Conservation (phyloP, 768 basidiomycete genomes). For the Polyporus arcularius region DNA sequence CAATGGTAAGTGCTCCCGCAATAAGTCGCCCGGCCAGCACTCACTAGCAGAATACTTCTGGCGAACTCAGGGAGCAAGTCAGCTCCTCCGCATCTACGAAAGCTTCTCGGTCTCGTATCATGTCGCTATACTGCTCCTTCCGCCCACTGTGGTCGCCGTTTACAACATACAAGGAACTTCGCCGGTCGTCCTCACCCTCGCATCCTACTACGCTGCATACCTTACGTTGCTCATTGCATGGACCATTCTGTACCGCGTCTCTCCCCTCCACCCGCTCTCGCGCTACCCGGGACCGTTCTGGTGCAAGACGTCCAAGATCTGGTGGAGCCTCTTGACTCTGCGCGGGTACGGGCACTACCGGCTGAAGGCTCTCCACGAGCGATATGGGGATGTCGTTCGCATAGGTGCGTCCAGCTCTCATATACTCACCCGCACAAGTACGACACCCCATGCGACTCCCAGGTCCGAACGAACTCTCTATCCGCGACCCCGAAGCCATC, state of each 20-base stretch:
- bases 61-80: too few relatives aligned
- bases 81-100: too few relatives aligned
- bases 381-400: constrained; percentile 39
- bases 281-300: constrained; percentile 26
- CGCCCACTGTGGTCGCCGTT: too few relatives aligned
- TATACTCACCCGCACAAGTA: too few relatives aligned
- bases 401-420: constrained; percentile 28
- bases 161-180: too few relatives aligned
- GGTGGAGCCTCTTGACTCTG: constrained; percentile 21
- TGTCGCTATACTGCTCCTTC: too few relatives aligned
- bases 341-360: constrained; percentile 32
- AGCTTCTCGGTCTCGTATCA: too few relatives aligned
- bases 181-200: too few relatives aligned
- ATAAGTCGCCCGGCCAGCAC: too few relatives aligned
- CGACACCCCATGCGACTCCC: too few relatives aligned
- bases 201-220: not conserved
- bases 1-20: too few relatives aligned
- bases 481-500: not conserved
- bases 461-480: not conserved
- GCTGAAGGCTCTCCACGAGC: constrained; percentile 34
- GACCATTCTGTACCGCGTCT: constrained; percentile 10
- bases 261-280: constrained; percentile 17
- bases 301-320: constrained; percentile 31
- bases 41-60: too few relatives aligned
- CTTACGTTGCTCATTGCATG: not conserved